phyloP scores from a whole-genome alignment of 1,139 yeast species.

The Candida pseudoviswanathii region DNA sequence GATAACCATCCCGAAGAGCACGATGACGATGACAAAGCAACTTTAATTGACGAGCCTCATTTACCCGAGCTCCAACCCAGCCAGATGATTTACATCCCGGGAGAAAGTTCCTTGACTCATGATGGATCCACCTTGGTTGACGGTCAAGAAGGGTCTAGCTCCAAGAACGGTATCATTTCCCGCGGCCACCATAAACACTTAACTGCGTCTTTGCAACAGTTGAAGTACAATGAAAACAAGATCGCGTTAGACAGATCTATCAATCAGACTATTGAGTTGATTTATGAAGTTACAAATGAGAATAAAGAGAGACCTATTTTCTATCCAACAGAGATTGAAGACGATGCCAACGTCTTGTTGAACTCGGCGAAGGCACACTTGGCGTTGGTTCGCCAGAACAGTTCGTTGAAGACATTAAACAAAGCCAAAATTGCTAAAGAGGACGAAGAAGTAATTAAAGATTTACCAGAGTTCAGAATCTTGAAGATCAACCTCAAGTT shows the following conservation, averaged over 20 bases:
- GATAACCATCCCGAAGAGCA: neutral
- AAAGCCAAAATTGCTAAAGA: conserved; percentile 30
- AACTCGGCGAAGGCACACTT: conserved; percentile 51
- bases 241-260: conserved; percentile 65
- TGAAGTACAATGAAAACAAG: conserved; percentile 70
- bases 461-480: conserved; percentile 52
- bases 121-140: conserved; percentile 33
- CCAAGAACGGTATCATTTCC: conserved; percentile 5
- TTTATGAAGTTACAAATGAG: conserved; percentile 56
- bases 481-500: conserved; percentile 65
- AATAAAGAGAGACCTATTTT: conserved; percentile 64
- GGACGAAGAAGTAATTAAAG: conserved; percentile 20
- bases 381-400: conserved; percentile 52
- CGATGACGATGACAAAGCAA: conserved; percentile 18
- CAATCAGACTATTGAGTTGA: conserved; percentile 53
- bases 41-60: conserved; percentile 17
- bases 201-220: conserved; percentile 59
- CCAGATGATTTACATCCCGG: conserved; percentile 36
- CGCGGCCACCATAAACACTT: conserved; percentile 16
- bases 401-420: conserved; percentile 30
- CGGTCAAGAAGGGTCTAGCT: conserved; percentile 21
- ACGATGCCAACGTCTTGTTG: conserved; percentile 36
- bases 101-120: conserved; percentile 27
- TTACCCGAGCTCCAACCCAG: conserved; percentile 21
- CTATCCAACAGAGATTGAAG: conserved; percentile 55